Conservation (phyloP, 257 asterid genomes). For the Solanum clarkiae region DNA sequence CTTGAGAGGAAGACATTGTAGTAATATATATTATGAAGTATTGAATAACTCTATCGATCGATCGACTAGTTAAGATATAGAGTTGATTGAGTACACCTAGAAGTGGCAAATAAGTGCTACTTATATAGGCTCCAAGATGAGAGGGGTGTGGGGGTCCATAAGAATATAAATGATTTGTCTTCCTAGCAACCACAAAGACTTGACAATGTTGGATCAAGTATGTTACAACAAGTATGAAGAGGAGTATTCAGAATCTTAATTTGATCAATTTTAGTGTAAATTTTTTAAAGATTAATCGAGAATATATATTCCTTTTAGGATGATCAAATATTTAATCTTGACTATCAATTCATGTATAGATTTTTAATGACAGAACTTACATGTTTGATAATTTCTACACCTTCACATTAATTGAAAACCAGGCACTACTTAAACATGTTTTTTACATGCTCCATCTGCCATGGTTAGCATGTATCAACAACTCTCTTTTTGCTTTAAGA, state of each 20-base stretch:
- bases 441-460: no score
- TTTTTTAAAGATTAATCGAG: neutral
- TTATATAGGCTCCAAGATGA: constrained; percentile 11
- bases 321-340: neutral
- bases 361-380: neutral
- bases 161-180: constrained; percentile 26
- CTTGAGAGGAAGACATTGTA: neutral
- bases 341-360: neutral
- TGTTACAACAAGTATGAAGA: no score
- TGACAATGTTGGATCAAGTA: neutral
- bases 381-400: neutral
- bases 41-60: no score
- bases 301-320: neutral
- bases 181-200: neutral
- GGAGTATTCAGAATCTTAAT: neutral
- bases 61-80: no score
- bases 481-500: no score
- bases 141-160: constrained; percentile 12
- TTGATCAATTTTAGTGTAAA: neutral
- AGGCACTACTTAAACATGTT: neutral
- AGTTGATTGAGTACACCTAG: no score
- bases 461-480: no score
- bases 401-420: neutral
- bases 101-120: neutral
- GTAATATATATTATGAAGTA: neutral